phyloP scores from a whole-genome alignment of 768 basidiomycete species.

The Clitopilus hobsonii region DNA sequence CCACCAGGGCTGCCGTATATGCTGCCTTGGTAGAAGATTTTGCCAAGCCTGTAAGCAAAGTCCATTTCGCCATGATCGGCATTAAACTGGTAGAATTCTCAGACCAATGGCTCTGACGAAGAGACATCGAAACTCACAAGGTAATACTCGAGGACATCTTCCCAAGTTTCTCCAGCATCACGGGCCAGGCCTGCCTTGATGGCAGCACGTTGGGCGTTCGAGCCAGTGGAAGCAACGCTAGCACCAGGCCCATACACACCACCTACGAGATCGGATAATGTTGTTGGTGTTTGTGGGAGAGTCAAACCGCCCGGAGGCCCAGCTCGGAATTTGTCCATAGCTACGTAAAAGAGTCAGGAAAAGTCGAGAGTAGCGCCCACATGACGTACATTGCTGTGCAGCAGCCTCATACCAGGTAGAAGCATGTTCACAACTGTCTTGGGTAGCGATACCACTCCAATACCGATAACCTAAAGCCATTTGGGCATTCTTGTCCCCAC shows the following conservation, averaged over 20 bases:
- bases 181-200: constrained; percentile 81
- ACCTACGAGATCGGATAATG: constrained; percentile 85
- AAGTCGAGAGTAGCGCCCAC: background rate
- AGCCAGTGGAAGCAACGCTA: constrained; percentile 85
- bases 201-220: constrained; percentile 65
- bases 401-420: constrained; percentile 87
- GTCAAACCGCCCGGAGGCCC: constrained; percentile 92
- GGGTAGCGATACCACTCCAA: constrained; percentile 92
- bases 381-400: constrained; percentile 66
- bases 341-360: constrained; percentile 28
- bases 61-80: constrained; percentile 88
- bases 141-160: constrained; percentile 90
- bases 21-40: constrained; percentile 94
- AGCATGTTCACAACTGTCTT: constrained; percentile 81
- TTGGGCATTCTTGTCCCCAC: constrained; percentile 81
- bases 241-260: constrained; percentile 96
- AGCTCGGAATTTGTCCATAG: constrained; percentile 73
- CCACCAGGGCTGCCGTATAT: constrained; percentile 81
- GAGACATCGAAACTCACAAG: constrained; percentile 41
- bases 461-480: constrained; percentile 93
- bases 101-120: background rate
- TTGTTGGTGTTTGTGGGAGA: constrained; percentile 74
- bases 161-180: constrained; percentile 91
- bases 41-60: constrained; percentile 90
- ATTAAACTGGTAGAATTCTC: constrained; percentile 62